Base-by-base conservation (phyloP, 805 yeast species). In the Candida sphagnicola region DNA sequence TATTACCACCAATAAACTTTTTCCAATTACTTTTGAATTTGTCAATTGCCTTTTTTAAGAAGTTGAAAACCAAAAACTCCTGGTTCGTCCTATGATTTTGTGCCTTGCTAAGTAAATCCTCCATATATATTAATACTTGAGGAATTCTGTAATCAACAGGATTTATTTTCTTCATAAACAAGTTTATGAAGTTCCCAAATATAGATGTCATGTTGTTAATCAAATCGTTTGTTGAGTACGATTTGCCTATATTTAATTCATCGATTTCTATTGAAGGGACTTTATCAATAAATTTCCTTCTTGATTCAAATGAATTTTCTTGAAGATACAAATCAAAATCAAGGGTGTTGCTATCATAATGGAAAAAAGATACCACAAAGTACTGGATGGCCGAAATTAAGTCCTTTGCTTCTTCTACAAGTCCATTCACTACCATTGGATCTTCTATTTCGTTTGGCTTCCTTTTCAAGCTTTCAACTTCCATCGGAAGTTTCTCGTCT, bases 1-100 rank as follows among this genome's bases (percentile, higher is more conserved):
- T 59, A 54, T 85, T 87, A n/a, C 60, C 61, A 13, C 73, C 75
- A 17, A 82, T 58, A 44, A 75, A 77, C 44, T 74, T 75, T 14
- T 61, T 61, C 95, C 95, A 87, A 13, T 67, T 64, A 25, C 58
- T 59, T 29, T 61, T 61, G 31, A 79, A 63, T 53, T 74, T 75
- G 19, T 77, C 78, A n/a, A 66, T 60, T 4, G 80, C 46, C 43
- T 75, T 77, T 23, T 65, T 67, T 44, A 82, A 64, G 37, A 72
- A 65, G 28, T 72, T 67, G 42, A 75, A 63, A 15, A 74, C 61
- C 28, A 68, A 54, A 48, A 73, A 86, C 45, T 85, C 95, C 51
- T 82, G 89, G 53, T 77, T 75, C 1, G 82, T 66, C 8, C 33
- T 24, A n/a, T 28, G 19, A 6, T 75, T 61, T 8, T 72, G 72